Base-by-base conservation (phyloP, 176 grass and related monocot genomes). In the Zea luxurians region DNA sequence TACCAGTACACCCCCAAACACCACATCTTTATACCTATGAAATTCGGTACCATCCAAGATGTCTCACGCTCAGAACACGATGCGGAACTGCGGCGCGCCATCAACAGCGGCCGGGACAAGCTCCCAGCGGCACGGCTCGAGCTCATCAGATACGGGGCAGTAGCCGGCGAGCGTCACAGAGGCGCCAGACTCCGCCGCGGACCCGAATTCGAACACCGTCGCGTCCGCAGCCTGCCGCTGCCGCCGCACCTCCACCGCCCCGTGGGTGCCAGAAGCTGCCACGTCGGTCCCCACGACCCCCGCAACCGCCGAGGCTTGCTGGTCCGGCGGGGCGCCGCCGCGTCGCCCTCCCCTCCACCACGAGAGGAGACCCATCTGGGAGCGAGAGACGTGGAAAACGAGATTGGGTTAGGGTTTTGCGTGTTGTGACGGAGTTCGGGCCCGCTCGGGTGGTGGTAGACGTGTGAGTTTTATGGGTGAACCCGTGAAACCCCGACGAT, bases 201-300 rank as follows among this genome's bases (percentile, higher is more conserved):
- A 93, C n/a, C 94, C 91, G 73, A 97, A 97, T 83, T 97, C 94
- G 79, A 97, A 97, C 38, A 97, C 89, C 46, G 91, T 92, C 73
- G 88, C 91, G 61, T 97, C 94, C 44, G 85, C 79, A 40, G 67
- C 78, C 63, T 78, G 86, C 75, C 78, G 64, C 80, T 47, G 82
- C 49, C 89, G 89, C 78, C 73, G 91, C 64, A 91, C 91, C 86
- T 93, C 89, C 63, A 91, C 77, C 46, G 94, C 94, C 72, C 94
- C 94, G 12, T 93, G 53, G 77, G 90, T 83, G 35, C 89, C 90
- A 3, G 74, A 36, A 37, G 83, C 60, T 10, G 85, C 41, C 36
- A 66, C 66, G 35, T 76, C 73, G 8, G 45, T 8, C 27, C 21
- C 79, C 60, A 8, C 20, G 36, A 48, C 58, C 7, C 76, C 78